Base-by-base conservation (phyloP, 2,329 filamentous ascomycete genomes). In the Massarina eburnea region DNA sequence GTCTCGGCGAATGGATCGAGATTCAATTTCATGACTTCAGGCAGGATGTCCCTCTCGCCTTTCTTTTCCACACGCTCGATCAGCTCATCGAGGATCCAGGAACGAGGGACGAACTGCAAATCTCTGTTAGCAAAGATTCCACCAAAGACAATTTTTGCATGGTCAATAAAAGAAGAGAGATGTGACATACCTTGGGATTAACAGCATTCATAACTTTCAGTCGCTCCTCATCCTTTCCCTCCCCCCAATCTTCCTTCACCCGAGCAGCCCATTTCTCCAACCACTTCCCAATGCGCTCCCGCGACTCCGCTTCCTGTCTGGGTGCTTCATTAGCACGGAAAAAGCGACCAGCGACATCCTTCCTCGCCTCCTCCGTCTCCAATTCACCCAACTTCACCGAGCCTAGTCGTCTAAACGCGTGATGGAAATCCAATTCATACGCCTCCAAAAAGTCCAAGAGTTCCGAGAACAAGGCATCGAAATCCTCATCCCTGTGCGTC, bases 1-100 rank as follows among this genome's bases (percentile, higher is more conserved):
- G 71, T 69, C 42, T 97, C 92, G 46, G 89, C 80, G 61, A 96
- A 99, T 0, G 94, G 94, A 59, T 89, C 78, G 32, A 92, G 73
- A 2, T 85, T 82, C 84, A 97, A 87, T 35, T 89, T 82, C 85
- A 95, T 89, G 19, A 94, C 78, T 22, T 85, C 79, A 10, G 81
- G 76, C 35, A 99, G 69, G 27, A 97, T 84, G 8, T 91, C 85
- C 44, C 89, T 79, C 62, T 99, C 91, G 2, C 84, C 83, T 41
- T 85, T 83, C 66, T 89, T 89, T 70, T 97, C 90, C 0, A 97
- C 91, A 8, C 89, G 81, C 36, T 87, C 82, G 55, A 99, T 97
- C 12, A 99, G 70, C 70, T 99, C 94, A 66, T 97, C 92, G 17
- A 99, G 77, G 41, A 99, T 82, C 91, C 92, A 99, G 15, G 88